Conservation (phyloP, 1,284 basidiomycete genomes). For the Neonothopanus nambi region DNA sequence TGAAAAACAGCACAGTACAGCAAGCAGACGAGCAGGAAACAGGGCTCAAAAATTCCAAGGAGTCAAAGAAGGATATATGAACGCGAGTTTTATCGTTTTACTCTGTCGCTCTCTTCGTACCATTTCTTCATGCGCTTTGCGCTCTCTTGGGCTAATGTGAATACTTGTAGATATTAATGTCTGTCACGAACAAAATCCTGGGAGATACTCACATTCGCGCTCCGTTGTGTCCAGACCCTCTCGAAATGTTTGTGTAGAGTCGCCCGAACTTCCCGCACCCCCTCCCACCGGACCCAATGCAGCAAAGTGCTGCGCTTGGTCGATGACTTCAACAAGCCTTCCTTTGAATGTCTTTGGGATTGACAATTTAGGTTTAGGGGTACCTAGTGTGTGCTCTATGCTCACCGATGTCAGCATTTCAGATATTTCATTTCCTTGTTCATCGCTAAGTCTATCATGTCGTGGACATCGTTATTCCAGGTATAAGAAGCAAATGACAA, state of each 20-base stretch:
- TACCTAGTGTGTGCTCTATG: constrained; percentile 6
- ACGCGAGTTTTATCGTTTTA: constrained; percentile 39
- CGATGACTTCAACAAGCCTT: constrained; percentile 80
- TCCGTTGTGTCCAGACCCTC: constrained; percentile 89
- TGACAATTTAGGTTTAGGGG: constrained; percentile 8
- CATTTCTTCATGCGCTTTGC: constrained; percentile 75
- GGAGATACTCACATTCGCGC: constrained; percentile 68
- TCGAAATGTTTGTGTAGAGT: constrained; percentile 72
- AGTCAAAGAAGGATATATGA: constrained; percentile 26
- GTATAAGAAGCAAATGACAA: neutral
- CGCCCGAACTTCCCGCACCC: constrained; percentile 49
- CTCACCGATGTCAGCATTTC: constrained; percentile 66
- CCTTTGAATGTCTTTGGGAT: constrained; percentile 69
- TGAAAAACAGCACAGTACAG: constrained; percentile 33
- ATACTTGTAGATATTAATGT: constrained; percentile 53
- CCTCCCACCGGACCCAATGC: constrained; percentile 63
- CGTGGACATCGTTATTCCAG: neutral
- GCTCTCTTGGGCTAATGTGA: constrained; percentile 80
- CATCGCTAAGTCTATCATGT: constrained; percentile 62
- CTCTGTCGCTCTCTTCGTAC: constrained; percentile 73
- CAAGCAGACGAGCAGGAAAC: constrained; percentile 23
- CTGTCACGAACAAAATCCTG: neutral
- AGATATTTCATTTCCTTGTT: constrained; percentile 68
- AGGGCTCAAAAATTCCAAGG: constrained; percentile 14
- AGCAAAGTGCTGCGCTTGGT: constrained; percentile 89